Evolutionary conservation across 2,329 filamentous ascomycete species (phyloP).

Genomic region (Paecilomyces variotii): DNA sequence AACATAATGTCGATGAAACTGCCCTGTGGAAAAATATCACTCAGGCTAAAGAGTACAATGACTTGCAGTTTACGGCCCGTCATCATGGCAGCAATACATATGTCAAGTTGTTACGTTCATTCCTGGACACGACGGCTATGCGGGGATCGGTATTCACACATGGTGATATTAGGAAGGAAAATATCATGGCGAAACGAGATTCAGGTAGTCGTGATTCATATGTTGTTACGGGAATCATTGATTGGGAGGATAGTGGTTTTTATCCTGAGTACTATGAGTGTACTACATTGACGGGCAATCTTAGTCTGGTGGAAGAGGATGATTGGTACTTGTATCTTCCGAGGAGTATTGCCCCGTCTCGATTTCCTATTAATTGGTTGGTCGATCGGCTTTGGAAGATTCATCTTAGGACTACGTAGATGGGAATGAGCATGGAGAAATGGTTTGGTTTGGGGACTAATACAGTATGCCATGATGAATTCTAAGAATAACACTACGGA

Average conservation of each 20-base stretch:
- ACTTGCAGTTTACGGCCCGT: conserved; percentile 15
- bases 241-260: conserved; percentile 25
- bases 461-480: too few species aligned
- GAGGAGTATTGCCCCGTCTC: conserved; percentile 14
- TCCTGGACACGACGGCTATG: conserved; percentile 8
- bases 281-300: conserved; percentile 10
- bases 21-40: conserved; percentile 14
- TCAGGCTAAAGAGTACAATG: conserved; percentile 10
- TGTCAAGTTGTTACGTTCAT: conserved; percentile 14
- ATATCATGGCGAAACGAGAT: conserved; percentile 15
- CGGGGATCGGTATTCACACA: conserved; percentile 19
- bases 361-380: conserved; percentile 13
- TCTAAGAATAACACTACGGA: too few species aligned
- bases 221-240: conserved; percentile 19
- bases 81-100: conserved; percentile 12
- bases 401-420: conserved; percentile 4
- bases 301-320: conserved; percentile 14
- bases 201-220: conserved; percentile 4
- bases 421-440: too few species aligned
- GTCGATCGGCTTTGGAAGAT: conserved; percentile 14
- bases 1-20: conserved; percentile 13
- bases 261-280: conserved; percentile 23
- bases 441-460: too few species aligned
- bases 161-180: conserved; percentile 15
- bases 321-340: conserved; percentile 23